These are phyloP conservation scores for Solanum acaule DNA, from an alignment of 257 asterid genomes.

Conservation along the genomic window DNA sequence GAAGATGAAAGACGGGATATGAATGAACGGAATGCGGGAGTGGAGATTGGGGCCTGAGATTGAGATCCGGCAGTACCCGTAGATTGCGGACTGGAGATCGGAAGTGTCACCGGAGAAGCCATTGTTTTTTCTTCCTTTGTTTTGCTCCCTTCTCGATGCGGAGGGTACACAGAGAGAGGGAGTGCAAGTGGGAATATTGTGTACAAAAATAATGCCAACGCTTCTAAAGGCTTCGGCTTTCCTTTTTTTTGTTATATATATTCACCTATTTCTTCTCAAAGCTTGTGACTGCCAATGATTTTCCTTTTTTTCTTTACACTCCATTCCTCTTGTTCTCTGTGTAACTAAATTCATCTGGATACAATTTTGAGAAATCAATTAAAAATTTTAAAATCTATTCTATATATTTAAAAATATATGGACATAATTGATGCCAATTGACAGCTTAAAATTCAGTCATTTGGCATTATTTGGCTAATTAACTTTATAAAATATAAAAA, in stretches of 20 bases:
- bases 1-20: slow-evolving; percentile 54
- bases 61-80: slow-evolving; percentile 15
- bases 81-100: slow-evolving; percentile 59
- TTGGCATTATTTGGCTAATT: too few species aligned
- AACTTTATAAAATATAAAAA: too few species aligned
- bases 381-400: too few species aligned
- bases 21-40: slow-evolving; percentile 78
- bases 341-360: background rate
- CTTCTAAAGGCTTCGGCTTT: too few species aligned
- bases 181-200: background rate
- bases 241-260: too few species aligned
- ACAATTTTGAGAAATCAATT: background rate
- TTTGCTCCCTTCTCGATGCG: background rate
- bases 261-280: background rate
- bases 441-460: too few species aligned
- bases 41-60: slow-evolving; percentile 37
- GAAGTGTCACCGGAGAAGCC: slow-evolving; percentile 65
- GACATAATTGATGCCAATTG: too few species aligned
- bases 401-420: too few species aligned
- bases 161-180: background rate
- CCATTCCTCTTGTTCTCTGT: background rate
- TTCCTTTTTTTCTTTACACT: background rate
- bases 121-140: slow-evolving; percentile 1
- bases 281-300: background rate
- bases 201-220: background rate